A percentile compares a stretch with the other conserved stretches of the same genome.
These are phyloP conservation scores for Pseudocercospora eumusae DNA, from an alignment of 2,329 filamentous ascomycete species.

Conservation along the genomic window DNA sequence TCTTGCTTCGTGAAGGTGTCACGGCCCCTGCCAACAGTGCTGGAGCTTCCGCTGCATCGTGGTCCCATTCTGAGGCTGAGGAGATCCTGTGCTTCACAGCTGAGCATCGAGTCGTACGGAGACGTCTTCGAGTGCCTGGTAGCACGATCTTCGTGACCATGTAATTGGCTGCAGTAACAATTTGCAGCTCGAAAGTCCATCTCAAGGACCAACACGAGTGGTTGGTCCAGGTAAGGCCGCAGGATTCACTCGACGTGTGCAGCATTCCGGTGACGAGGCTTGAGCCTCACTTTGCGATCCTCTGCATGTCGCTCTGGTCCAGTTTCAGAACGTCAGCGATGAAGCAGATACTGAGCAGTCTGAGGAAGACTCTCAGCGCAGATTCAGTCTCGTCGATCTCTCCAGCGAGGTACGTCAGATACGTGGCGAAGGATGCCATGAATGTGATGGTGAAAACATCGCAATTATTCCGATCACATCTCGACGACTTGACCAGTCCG, in stretches of 20 bases:
- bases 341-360: slow-evolving; percentile 1
- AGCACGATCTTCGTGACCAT: neutral
- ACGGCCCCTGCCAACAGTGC: neutral
- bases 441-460: neutral
- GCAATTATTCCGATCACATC: neutral
- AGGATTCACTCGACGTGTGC: neutral
- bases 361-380: neutral
- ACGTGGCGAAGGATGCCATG: neutral
- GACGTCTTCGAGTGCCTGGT: neutral
- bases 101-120: neutral
- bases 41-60: neutral
- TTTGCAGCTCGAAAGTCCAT: neutral
- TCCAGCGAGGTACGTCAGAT: neutral
- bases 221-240: neutral
- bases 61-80: neutral
- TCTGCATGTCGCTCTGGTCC: neutral
- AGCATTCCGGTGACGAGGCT: neutral
- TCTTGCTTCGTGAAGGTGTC: neutral
- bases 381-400: neutral
- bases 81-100: neutral
- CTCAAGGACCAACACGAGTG: neutral
- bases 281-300: neutral
- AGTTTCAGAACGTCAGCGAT: neutral
- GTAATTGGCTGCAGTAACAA: neutral
- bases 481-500: neutral